Conservation (phyloP, 345 rosid genomes). For the Populus deltoides region DNA sequence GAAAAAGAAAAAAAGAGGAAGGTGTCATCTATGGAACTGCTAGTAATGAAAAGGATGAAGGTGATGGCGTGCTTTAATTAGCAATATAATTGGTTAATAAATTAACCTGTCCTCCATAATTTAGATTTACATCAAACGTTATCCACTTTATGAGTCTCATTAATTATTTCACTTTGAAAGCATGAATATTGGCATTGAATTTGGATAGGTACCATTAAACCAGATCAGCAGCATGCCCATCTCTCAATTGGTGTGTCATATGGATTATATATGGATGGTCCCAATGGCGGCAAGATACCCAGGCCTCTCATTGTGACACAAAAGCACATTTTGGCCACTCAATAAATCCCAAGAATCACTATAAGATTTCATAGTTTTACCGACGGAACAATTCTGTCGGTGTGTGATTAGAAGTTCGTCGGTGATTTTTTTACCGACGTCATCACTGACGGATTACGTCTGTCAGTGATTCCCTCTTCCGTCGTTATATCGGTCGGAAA, state of each 20-base stretch:
- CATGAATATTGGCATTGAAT: constrained; percentile 6
- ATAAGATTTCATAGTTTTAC: no score
- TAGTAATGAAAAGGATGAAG: background rate
- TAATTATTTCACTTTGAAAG: constrained; percentile 11
- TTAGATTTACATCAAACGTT: constrained; percentile 17
- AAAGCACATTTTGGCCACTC: constrained; percentile 17
- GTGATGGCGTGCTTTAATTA: background rate
- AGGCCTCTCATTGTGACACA: constrained; percentile 1
- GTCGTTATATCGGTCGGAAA: no score
- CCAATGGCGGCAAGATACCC: constrained; percentile 2
- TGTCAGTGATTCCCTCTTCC: no score
- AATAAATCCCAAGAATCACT: constrained; percentile 7
- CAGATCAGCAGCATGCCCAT: background rate
- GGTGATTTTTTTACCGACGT: no score
- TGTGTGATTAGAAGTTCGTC: no score
- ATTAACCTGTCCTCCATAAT: constrained; percentile 10
- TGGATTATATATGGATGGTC: constrained; percentile 18
- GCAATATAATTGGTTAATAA: constrained; percentile 6
- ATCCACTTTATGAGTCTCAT: constrained; percentile 12
- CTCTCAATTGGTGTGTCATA: constrained; percentile 16
- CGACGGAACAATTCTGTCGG: no score
- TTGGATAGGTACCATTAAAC: background rate
- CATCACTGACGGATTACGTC: no score
- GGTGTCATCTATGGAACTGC: background rate
- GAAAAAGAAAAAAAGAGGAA: background rate